phyloP scores from a whole-genome alignment of 2,329 filamentous ascomycete genomes.

The Phyllosticta paracitricarpa region DNA sequence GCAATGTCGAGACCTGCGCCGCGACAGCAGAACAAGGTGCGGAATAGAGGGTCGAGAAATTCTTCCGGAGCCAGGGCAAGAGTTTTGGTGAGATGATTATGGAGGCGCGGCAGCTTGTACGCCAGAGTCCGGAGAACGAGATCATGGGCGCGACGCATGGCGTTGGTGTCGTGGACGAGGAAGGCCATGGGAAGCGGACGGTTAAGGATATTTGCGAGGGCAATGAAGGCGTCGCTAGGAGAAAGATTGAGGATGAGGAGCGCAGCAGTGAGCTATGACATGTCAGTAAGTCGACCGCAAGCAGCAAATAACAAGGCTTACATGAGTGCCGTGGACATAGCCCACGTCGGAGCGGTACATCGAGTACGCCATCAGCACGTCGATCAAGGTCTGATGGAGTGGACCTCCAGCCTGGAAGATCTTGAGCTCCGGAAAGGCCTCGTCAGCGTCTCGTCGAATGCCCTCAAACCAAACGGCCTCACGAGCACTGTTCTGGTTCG shows the following conservation, averaged over 20 bases:
- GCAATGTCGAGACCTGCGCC: constrained; percentile 61
- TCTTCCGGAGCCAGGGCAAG: constrained; percentile 31
- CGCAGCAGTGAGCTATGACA: constrained; percentile 55
- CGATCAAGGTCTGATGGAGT: constrained; percentile 56
- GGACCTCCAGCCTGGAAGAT: constrained; percentile 62
- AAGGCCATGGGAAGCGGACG: constrained; percentile 66
- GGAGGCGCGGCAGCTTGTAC: constrained; percentile 53
- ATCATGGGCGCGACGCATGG: constrained; percentile 58
- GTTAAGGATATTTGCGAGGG: constrained; percentile 68
- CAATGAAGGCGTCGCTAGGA: constrained; percentile 55
- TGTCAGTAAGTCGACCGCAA: not conserved
- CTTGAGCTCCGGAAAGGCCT: constrained; percentile 60
- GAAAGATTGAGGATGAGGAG: constrained; percentile 63
- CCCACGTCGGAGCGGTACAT: constrained; percentile 78
- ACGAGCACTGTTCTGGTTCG: constrained; percentile 36
- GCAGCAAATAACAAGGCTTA: constrained; percentile 34
- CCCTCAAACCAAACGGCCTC: constrained; percentile 52
- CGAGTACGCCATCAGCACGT: constrained; percentile 68
- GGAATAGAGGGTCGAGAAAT: constrained; percentile 54
- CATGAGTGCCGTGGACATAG: constrained; percentile 64
- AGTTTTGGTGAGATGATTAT: constrained; percentile 51
- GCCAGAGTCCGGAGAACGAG: constrained; percentile 57
- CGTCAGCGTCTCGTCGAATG: constrained; percentile 55
- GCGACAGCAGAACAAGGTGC: constrained; percentile 44
- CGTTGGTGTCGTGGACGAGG: constrained; percentile 58